Conservation (phyloP, 331 rosid genomes). For the Saraca asoca region DNA sequence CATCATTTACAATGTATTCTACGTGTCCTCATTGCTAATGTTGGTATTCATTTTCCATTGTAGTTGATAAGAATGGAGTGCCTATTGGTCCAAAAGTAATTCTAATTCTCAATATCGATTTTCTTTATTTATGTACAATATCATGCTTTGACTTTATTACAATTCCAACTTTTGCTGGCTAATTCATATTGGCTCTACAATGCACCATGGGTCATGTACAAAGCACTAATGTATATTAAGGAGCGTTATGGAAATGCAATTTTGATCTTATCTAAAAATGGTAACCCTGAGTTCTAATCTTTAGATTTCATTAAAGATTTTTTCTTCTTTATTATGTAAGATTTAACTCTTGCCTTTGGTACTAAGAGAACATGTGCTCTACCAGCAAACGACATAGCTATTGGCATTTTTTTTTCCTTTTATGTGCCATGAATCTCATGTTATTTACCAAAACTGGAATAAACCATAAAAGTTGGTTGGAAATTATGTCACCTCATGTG, state of each 20-base stretch:
- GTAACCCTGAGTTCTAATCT: constrained; percentile 34
- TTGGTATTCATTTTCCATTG: constrained; percentile 30
- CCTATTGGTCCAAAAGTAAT: constrained; percentile 82
- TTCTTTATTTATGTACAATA: constrained; percentile 8
- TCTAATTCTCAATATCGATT: constrained; percentile 9
- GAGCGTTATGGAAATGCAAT: constrained; percentile 71
- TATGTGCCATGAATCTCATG: not conserved
- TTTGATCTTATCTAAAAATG: constrained; percentile 79
- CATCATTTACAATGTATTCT: not conserved
- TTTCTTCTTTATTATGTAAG: not conserved
- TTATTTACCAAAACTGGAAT: not conserved
- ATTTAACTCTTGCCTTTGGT: too few species aligned
- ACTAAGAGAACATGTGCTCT: too few species aligned
- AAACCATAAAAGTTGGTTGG: not conserved
- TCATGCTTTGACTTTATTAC: constrained; percentile 10
- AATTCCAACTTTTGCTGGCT: constrained; percentile 52
- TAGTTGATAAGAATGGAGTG: constrained; percentile 73
- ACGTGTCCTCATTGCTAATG: not conserved
- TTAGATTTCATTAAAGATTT: constrained; percentile 2
- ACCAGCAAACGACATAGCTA: too few species aligned
- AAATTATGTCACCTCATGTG: not conserved
- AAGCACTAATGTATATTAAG: constrained; percentile 66
- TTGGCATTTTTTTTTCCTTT: too few species aligned
- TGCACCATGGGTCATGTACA: constrained; percentile 94
- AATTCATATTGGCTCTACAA: constrained; percentile 85